Percentiles rank a stretch among this genome's conserved stretches.
phyloP scores from a whole-genome alignment of 345 rosid species.

The rapeseed (Brassica napus) region DNA sequence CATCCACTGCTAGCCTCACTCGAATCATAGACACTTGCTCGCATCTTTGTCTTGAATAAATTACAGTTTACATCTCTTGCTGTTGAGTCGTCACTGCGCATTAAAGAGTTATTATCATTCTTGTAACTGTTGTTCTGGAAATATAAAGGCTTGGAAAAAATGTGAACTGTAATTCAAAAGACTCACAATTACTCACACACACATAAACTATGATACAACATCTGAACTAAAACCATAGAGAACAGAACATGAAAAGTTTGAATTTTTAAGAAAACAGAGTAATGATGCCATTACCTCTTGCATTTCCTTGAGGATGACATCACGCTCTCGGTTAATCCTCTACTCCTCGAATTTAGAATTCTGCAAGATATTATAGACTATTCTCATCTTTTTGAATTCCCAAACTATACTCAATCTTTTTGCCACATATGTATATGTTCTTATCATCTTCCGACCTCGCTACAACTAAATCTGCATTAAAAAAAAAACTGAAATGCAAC shows the following conservation, averaged over 20 bases:
- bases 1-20: neutral
- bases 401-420: no score
- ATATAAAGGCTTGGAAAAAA: neutral
- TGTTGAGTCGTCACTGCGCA: neutral
- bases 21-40: neutral
- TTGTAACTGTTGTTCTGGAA: neutral
- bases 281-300: slow-evolving; percentile 53
- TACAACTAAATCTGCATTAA: neutral
- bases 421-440: neutral
- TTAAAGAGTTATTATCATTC: neutral
- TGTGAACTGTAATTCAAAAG: no score
- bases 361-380: slow-evolving; percentile 64
- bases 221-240: neutral
- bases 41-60: neutral
- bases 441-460: neutral
- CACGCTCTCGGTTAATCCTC: slow-evolving; percentile 68
- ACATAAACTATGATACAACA: neutral
- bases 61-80: neutral
- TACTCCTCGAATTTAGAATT: slow-evolving; percentile 69
- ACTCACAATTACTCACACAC: no score
- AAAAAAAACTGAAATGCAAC: neutral
- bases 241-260: neutral
- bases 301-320: slow-evolving; percentile 77
- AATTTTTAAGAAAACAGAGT: neutral
- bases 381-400: no score